phyloP scores from a whole-genome alignment of 1,284 basidiomycete species.

The Mycena citricolor region DNA sequence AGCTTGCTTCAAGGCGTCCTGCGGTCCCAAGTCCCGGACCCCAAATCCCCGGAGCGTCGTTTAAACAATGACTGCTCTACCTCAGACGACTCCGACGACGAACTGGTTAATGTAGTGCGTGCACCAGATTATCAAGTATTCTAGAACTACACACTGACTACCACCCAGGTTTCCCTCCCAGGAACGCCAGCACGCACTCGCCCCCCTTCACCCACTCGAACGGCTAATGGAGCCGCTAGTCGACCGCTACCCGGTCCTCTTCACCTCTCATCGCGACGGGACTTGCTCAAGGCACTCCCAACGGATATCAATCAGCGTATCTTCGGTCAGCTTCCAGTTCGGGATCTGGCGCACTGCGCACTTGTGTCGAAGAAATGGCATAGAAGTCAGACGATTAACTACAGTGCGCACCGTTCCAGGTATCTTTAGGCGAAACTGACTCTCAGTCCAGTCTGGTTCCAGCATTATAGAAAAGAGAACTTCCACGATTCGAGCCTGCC shows the following conservation, averaged over 20 bases:
- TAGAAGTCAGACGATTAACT: slow-evolving; percentile 85
- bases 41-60: slow-evolving; percentile 39
- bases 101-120: slow-evolving; percentile 74
- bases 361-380: slow-evolving; percentile 84
- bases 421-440: slow-evolving; percentile 9
- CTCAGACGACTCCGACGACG: slow-evolving; percentile 65
- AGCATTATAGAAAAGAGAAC: slow-evolving; percentile 77
- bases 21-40: slow-evolving; percentile 50
- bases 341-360: slow-evolving; percentile 73
- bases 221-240: slow-evolving; percentile 40
- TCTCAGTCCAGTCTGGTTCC: slow-evolving; percentile 77
- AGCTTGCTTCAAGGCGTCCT: slow-evolving; percentile 74
- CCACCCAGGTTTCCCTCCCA: slow-evolving; percentile 60
- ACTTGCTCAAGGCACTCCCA: slow-evolving; percentile 71
- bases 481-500: slow-evolving; percentile 76
- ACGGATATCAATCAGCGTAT: slow-evolving; percentile 80
- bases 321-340: slow-evolving; percentile 64
- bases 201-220: slow-evolving; percentile 58
- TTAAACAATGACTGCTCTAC: slow-evolving; percentile 38
- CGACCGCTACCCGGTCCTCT: slow-evolving; percentile 43
- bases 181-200: slow-evolving; percentile 66
- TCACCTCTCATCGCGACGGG: slow-evolving; percentile 42
- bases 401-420: slow-evolving; percentile 54
- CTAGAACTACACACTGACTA: slow-evolving; percentile 1
- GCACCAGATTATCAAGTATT: not conserved